phyloP scores from a whole-genome alignment of 805 yeast species.

The Ogataea wickerhamii region DNA sequence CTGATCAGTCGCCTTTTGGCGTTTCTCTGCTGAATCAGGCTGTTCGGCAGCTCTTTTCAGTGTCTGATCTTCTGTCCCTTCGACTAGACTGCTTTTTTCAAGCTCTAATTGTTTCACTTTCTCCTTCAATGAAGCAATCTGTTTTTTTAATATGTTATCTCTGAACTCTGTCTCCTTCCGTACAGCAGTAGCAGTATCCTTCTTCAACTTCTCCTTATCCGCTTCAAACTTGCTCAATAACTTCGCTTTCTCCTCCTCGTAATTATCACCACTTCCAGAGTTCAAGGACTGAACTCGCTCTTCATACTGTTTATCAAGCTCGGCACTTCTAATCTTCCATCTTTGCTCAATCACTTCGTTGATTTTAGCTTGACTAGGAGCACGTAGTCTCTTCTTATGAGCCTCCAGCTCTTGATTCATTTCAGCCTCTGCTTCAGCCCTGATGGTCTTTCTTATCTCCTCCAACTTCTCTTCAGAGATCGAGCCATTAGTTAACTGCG shows the following conservation, averaged over 20 bases:
- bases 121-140: conserved; percentile 48
- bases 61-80: neutral
- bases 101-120: conserved; percentile 28
- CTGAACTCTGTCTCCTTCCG: conserved; percentile 59
- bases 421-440: conserved; percentile 28
- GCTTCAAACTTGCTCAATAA: conserved; percentile 21
- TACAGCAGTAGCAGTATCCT: conserved; percentile 45
- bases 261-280: conserved; percentile 6
- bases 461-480: conserved; percentile 23
- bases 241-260: conserved; percentile 17
- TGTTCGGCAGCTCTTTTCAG: neutral
- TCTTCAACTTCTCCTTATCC: conserved; percentile 37
- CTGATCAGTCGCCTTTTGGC: conserved; percentile 3
- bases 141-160: conserved; percentile 50
- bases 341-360: conserved; percentile 35
- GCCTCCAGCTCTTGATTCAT: conserved; percentile 24
- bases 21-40: neutral
- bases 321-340: conserved; percentile 31
- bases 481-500: conserved; percentile 5
- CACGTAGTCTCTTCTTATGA: conserved; percentile 35
- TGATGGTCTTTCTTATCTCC: conserved; percentile 21
- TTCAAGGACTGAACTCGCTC: conserved; percentile 24
- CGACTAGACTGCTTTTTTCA: neutral
- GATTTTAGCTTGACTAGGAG: conserved; percentile 36
- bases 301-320: conserved; percentile 32